Conservation (phyloP, 768 basidiomycete species). For the Collybiopsis confluens region DNA sequence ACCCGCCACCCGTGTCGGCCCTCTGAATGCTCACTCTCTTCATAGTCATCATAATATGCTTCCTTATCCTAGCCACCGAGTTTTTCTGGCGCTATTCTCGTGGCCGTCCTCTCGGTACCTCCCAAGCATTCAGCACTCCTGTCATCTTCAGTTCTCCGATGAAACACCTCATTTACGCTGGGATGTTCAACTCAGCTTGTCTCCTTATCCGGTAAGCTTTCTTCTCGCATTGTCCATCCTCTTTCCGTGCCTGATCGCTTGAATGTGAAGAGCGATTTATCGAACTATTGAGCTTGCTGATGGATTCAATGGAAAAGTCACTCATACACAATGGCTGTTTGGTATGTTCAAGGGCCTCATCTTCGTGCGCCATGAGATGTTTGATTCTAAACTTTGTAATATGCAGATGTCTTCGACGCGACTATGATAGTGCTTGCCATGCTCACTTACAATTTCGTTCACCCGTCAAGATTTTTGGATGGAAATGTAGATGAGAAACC, state of each 20-base stretch:
- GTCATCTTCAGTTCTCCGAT: not conserved
- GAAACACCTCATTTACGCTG: not conserved
- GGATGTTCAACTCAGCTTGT: not conserved
- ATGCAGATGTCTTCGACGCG: not conserved
- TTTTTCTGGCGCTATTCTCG: not conserved
- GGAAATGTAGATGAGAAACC: not conserved
- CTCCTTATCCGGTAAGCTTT: not conserved
- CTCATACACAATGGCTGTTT: not conserved
- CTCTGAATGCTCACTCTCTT: not conserved
- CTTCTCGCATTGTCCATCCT: not conserved
- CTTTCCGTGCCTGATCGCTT: not conserved
- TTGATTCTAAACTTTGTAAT: not conserved
- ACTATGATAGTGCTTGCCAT: conserved; percentile 7
- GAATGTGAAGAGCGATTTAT: not conserved
- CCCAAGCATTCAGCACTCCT: no score
- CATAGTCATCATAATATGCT: not conserved
- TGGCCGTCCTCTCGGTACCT: not conserved
- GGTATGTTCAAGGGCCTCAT: no score
- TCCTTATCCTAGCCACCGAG: not conserved
- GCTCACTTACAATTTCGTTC: conserved; percentile 13
- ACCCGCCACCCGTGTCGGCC: no score
- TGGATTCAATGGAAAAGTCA: not conserved
- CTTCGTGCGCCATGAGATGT: not conserved
- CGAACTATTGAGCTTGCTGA: conserved; percentile 1
- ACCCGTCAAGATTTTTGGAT: conserved; percentile 8